Conservation (phyloP, 225 moss, liverwort and hornwort species). For the Antitrichia curtipendula region DNA sequence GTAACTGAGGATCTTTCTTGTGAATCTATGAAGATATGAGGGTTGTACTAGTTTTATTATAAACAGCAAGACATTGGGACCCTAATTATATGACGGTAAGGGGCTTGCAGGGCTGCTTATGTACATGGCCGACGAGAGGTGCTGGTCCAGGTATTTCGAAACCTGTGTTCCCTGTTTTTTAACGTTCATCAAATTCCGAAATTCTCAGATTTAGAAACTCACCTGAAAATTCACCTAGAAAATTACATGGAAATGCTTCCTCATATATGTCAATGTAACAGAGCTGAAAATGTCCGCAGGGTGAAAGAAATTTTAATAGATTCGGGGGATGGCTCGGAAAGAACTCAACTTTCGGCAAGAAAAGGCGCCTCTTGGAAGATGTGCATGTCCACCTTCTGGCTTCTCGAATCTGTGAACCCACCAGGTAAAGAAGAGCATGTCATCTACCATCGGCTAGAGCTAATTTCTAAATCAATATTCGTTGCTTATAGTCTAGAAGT, state of each 20-base stretch:
- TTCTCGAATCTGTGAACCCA: constrained; percentile 88
- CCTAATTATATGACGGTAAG: background rate
- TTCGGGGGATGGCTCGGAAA: constrained; percentile 97
- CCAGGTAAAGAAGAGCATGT: constrained; percentile 43
- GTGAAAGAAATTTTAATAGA: constrained; percentile 82
- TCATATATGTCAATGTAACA: background rate
- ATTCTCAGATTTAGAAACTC: background rate
- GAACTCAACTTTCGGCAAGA: constrained; percentile 86
- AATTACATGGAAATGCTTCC: background rate
- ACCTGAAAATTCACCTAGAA: background rate
- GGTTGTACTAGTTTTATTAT: background rate
- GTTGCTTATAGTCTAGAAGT: background rate
- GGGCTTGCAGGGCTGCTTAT: constrained; percentile 58
- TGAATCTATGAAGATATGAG: background rate
- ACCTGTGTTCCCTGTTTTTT: background rate
- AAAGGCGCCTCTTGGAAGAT: constrained; percentile 78
- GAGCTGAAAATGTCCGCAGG: constrained; percentile 26
- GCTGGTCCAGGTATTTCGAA: constrained; percentile 44
- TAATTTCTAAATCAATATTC: background rate
- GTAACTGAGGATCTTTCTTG: background rate
- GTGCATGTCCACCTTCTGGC: constrained; percentile 91
- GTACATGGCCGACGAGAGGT: constrained; percentile 82
- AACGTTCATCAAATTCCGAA: background rate
- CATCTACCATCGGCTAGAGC: background rate
- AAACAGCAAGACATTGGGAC: background rate